phyloP scores from a whole-genome alignment of 148 eudicot species.

The Diospyros lotus region DNA sequence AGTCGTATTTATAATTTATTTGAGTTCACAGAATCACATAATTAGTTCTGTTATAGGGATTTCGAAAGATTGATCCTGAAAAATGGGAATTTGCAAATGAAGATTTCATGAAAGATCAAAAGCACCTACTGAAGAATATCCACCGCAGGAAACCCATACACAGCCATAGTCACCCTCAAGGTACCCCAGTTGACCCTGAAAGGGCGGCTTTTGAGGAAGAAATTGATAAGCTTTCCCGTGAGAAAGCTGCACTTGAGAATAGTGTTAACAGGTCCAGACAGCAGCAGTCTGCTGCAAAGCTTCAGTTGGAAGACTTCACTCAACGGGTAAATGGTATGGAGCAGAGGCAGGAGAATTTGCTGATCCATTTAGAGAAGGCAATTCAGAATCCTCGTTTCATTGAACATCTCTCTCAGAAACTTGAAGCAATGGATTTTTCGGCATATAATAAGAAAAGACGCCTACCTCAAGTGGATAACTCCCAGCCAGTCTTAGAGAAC shows the following conservation, averaged over 20 bases:
- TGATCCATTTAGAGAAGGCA: constrained; percentile 49
- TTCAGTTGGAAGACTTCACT: constrained; percentile 54
- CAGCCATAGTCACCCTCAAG: constrained; percentile 85
- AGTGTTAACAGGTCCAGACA: constrained; percentile 35
- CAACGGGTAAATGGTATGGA: constrained; percentile 50
- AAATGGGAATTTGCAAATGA: constrained; percentile 95
- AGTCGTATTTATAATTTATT: background rate
- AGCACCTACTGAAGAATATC: constrained; percentile 83
- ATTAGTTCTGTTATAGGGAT: constrained; percentile 54
- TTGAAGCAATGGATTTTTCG: constrained; percentile 72
- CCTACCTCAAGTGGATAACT: constrained; percentile 46
- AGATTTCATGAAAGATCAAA: constrained; percentile 71
- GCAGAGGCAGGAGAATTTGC: constrained; percentile 63
- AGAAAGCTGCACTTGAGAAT: constrained; percentile 58
- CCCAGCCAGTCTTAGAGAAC: constrained; percentile 36
- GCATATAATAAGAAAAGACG: constrained; percentile 83
- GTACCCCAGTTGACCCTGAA: constrained; percentile 57
- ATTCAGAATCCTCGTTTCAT: constrained; percentile 53
- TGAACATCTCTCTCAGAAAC: constrained; percentile 60
- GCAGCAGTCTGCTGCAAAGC: constrained; percentile 53
- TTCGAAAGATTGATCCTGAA: constrained; percentile 90
- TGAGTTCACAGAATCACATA: background rate
- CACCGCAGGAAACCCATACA: constrained; percentile 92
- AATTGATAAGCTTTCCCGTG: constrained; percentile 73
- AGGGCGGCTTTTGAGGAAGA: constrained; percentile 83